Base-by-base conservation (phyloP, 75 land plant genomes). In the Pinus taeda region DNA sequence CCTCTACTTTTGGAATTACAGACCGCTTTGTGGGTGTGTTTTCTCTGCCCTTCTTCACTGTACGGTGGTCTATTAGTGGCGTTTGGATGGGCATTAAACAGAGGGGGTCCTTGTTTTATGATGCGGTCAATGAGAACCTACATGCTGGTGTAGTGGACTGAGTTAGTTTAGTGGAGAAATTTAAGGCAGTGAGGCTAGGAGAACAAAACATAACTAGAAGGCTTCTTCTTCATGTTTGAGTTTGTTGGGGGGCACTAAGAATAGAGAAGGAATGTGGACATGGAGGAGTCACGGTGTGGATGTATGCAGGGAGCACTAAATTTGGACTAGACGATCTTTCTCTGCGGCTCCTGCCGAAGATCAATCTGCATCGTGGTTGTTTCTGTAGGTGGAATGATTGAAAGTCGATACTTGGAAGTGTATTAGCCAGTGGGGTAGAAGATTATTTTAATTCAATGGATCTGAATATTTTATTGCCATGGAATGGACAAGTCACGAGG, bases 401-500 rank as follows among this genome's bases (percentile, higher is more conserved):
- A 6, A 37, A 6, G 17, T 30, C 5, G 37, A 33, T 65, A 6
- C 14, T 17, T 8, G 7, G 69, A 17, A 36, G 39, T 33, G 0
- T 49, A 49, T 49, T 49, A 9, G 8, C 9, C 9, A 49, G 2
- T 69, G 6, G 53, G 12, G n/a, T 39, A 39, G 24, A 69, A 42
- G 72, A 39, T 69, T 20, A 39, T 39, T 42, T 42, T 37, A 69
- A 69, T 5, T 33, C 8, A 39, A 3, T n/a, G 42, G 72, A 69
- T 42, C 72, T 69, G 72, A 3, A 39, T 39, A 37, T 5, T 69
- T 67, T 67, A 8, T 22, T 42, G 72, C 1, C 11, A 9, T 69
- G 72, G 24, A 39, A 42, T 69, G 72, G 72, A 69, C 36, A 13
- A 69, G 55, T 42, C 72, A 69, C 36, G 33, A 37, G 18, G 69